phyloP scores from a whole-genome alignment of 306 rosid genomes.

The Albizia julibrissin region DNA sequence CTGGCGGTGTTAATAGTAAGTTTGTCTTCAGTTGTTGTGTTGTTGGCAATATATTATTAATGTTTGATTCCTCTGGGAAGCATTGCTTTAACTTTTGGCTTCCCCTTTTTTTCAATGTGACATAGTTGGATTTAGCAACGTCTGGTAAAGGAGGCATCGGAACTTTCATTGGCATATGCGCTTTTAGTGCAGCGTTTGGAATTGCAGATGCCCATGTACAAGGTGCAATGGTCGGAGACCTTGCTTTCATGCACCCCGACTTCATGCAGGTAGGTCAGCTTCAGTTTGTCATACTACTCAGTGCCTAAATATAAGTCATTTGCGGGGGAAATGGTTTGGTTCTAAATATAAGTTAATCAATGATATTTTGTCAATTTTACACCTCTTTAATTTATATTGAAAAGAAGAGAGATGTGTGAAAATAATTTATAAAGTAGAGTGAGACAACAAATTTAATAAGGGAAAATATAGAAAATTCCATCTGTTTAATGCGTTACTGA shows the following conservation, averaged over 20 bases:
- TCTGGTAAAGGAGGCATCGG: slow-evolving; percentile 91
- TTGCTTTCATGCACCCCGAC: slow-evolving; percentile 78
- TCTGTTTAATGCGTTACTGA: too few relatives aligned
- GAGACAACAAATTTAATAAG: too few relatives aligned
- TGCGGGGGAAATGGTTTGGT: too few relatives aligned
- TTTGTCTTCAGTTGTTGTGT: not conserved
- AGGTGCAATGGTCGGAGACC: slow-evolving; percentile 97
- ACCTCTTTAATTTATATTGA: too few relatives aligned
- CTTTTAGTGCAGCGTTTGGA: slow-evolving; percentile 73
- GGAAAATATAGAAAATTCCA: too few relatives aligned
- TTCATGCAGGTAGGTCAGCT: slow-evolving; percentile 74
- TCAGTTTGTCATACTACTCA: not conserved
- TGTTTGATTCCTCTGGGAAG: slow-evolving; percentile 7
- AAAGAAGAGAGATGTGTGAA: too few relatives aligned
- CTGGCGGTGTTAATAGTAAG: slow-evolving; percentile 65
- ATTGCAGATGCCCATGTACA: slow-evolving; percentile 85
- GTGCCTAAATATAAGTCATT: too few relatives aligned
- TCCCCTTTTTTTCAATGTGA: slow-evolving; percentile 17
- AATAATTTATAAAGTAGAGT: too few relatives aligned
- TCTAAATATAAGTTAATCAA: too few relatives aligned
- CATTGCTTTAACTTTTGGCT: not conserved
- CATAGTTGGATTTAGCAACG: slow-evolving; percentile 87
- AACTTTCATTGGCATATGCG: slow-evolving; percentile 70
- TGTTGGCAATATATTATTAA: not conserved
- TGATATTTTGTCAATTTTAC: too few relatives aligned